Evolutionary conservation across 2,329 filamentous ascomycete species (phyloP).

Genomic region (Epichloe sylvatica): DNA sequence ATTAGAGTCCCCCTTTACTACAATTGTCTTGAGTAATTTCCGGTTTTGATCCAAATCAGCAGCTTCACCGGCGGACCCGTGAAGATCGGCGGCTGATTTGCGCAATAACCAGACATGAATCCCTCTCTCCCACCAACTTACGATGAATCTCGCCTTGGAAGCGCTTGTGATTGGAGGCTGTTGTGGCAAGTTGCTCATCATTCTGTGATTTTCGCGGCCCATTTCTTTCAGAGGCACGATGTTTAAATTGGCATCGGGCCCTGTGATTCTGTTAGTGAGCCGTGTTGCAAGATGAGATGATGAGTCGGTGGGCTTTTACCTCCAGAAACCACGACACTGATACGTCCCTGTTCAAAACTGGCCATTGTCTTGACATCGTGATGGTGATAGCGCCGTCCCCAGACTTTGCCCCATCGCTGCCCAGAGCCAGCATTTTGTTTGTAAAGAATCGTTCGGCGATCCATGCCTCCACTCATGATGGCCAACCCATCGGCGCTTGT

Average conservation of each 20-base stretch:
- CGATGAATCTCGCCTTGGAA: slow-evolving; percentile 56
- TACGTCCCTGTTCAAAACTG: slow-evolving; percentile 66
- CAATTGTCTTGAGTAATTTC: slow-evolving; percentile 55
- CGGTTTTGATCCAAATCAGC: slow-evolving; percentile 38
- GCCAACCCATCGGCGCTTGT: slow-evolving; percentile 65
- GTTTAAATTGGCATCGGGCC: slow-evolving; percentile 72
- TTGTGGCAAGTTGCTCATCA: slow-evolving; percentile 74
- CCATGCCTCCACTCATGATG: slow-evolving; percentile 84
- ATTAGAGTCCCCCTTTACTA: slow-evolving; percentile 59
- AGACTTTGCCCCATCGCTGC: slow-evolving; percentile 70
- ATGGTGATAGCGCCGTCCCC: slow-evolving; percentile 72
- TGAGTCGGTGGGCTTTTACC: slow-evolving; percentile 38
- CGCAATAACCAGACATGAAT: slow-evolving; percentile 63
- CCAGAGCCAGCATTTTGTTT: slow-evolving; percentile 47
- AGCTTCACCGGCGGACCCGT: slow-evolving; percentile 25
- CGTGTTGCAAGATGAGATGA: not conserved
- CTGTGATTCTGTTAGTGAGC: slow-evolving; percentile 27
- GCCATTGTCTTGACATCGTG: slow-evolving; percentile 95
- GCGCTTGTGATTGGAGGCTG: slow-evolving; percentile 60
- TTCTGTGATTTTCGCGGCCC: slow-evolving; percentile 72
- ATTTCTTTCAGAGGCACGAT: slow-evolving; percentile 60
- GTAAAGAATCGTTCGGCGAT: slow-evolving; percentile 75
- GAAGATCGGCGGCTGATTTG: slow-evolving; percentile 32
- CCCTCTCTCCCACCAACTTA: slow-evolving; percentile 93
- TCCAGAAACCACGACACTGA: slow-evolving; percentile 84